Conservation (phyloP, 164 flowering plant species). For the Echeveria elegans region DNA sequence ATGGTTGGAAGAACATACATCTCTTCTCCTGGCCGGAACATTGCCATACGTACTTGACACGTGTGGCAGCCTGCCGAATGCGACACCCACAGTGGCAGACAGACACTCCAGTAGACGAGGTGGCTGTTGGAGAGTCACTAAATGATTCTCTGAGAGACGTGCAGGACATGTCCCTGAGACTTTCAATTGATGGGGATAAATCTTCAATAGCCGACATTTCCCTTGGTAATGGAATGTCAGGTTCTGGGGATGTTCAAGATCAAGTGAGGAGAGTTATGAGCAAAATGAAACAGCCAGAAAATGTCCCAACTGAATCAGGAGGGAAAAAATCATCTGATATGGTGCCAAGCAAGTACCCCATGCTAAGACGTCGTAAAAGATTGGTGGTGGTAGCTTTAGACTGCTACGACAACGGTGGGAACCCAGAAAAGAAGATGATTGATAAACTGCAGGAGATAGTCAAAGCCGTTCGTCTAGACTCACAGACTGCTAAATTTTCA, state of each 20-base stretch:
- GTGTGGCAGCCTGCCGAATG: slow-evolving; percentile 88
- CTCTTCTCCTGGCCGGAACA: slow-evolving; percentile 98
- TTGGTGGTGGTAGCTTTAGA: slow-evolving; percentile 75
- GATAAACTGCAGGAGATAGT: slow-evolving; percentile 48
- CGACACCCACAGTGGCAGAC: slow-evolving; percentile 93
- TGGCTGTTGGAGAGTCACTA: slow-evolving; percentile 46
- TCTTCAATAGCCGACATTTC: slow-evolving; percentile 42
- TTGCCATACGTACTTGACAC: slow-evolving; percentile 85
- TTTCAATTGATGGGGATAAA: slow-evolving; percentile 85
- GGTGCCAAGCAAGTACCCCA: slow-evolving; percentile 53
- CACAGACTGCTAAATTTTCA: slow-evolving; percentile 38
- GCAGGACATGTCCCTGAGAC: slow-evolving; percentile 83
- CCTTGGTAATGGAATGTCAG: slow-evolving; percentile 26
- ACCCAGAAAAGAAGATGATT: slow-evolving; percentile 55
- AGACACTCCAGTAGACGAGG: slow-evolving; percentile 68
- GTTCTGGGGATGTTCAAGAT: slow-evolving; percentile 49
- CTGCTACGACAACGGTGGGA: slow-evolving; percentile 57
- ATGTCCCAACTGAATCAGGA: slow-evolving; percentile 22
- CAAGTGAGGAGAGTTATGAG: slow-evolving; percentile 67
- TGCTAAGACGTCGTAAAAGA: slow-evolving; percentile 50
- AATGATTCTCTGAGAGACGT: slow-evolving; percentile 86
- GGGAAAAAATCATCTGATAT: slow-evolving; percentile 28
- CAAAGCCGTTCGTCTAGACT: slow-evolving; percentile 48
- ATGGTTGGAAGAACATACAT: slow-evolving; percentile 90
- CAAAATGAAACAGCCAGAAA: slow-evolving; percentile 43